Evolutionary conservation across 2,329 filamentous ascomycete species (phyloP), one percentile per base, ranked within the genome.

Genomic region (Cylindrodendrum hubeiense): DNA sequence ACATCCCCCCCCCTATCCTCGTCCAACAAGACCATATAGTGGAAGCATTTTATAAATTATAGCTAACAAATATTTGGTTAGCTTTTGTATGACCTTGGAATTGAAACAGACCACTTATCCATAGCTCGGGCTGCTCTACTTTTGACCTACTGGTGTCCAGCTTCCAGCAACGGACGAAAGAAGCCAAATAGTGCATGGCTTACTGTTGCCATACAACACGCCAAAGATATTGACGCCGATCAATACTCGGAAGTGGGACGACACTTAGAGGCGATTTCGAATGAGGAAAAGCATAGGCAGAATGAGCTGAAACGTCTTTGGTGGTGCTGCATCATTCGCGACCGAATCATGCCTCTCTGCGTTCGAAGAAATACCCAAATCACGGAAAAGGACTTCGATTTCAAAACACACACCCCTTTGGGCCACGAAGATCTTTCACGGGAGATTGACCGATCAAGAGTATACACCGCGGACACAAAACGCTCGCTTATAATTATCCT

Each of bases 401-500:
- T 56, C 15, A 17, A 5, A 1, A 22, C 41, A 5, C n/a, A 33
- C 30, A 13, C 39, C 4, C 41, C 53, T 8, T n/a, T 46, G 4
- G n/a, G 22, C 10, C 17, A 6, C 12, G 41, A 46, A 4, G 41
- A 46, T 12, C 39, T 56, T 10, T 30, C 53, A 5, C n/a, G 7
- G 12, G 53, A 56, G 10, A 17, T 46, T 17, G 43, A 24, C 21
- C 12, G 21, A 10, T 56, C 53, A 5, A 26, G 15, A 24, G 53
- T 56, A 2, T 72, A 72, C 30, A 60, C 55, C 3, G 60, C 65
- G 0, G 63, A 66, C 9, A 68, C 67, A 3, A 72, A 72, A 37
- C 69, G 70, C 7, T 69, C 67, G 9, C 65, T 72, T 5, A 58
- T 71, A 7, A 57, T 63, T 1, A 62, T 68, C 0, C n/a, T 72